Conservation (phyloP, 2,329 filamentous ascomycete species). For the Beauveria caledonica region DNA sequence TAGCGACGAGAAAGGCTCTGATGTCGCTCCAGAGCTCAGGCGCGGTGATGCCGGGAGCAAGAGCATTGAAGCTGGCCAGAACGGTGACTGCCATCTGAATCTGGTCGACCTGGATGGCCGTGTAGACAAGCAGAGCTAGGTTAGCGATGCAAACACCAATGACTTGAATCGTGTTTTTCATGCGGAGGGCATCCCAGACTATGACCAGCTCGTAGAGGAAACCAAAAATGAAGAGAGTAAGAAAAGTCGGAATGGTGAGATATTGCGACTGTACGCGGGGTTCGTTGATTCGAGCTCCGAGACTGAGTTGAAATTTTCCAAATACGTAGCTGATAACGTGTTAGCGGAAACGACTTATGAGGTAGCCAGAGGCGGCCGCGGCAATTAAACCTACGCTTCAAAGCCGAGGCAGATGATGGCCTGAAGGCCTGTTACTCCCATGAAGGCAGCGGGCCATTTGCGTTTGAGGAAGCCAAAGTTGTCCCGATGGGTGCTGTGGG, state of each 20-base stretch:
- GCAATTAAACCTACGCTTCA: slow-evolving; percentile 61
- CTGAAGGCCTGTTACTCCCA: slow-evolving; percentile 65
- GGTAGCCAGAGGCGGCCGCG: neutral
- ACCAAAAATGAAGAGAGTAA: slow-evolving; percentile 94
- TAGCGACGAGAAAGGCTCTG: slow-evolving; percentile 71
- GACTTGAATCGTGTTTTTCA: slow-evolving; percentile 97
- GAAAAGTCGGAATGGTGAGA: slow-evolving; percentile 82
- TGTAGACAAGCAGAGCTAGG: slow-evolving; percentile 83
- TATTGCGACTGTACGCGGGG: slow-evolving; percentile 41
- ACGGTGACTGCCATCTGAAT: slow-evolving; percentile 63
- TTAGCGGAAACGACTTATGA: slow-evolving; percentile 11
- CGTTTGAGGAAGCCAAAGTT: slow-evolving; percentile 68
- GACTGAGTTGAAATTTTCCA: slow-evolving; percentile 66
- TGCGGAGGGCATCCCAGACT: slow-evolving; percentile 84
- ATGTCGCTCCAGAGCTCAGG: slow-evolving; percentile 58
- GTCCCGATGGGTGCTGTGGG: slow-evolving; percentile 23
- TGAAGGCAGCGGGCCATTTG: slow-evolving; percentile 82
- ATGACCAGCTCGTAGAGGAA: slow-evolving; percentile 87
- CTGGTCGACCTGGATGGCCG: slow-evolving; percentile 86
- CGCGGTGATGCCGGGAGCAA: slow-evolving; percentile 28
- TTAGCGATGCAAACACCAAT: slow-evolving; percentile 94
- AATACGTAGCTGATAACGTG: slow-evolving; percentile 67
- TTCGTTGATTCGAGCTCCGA: slow-evolving; percentile 34
- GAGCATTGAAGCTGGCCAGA: slow-evolving; percentile 38
- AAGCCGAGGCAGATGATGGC: slow-evolving; percentile 72